Evolutionary conservation across 1,284 basidiomycete genomes (phyloP), one percentile per base, ranked within the genome.

Genomic region (Leccinum subrobustum): DNA sequence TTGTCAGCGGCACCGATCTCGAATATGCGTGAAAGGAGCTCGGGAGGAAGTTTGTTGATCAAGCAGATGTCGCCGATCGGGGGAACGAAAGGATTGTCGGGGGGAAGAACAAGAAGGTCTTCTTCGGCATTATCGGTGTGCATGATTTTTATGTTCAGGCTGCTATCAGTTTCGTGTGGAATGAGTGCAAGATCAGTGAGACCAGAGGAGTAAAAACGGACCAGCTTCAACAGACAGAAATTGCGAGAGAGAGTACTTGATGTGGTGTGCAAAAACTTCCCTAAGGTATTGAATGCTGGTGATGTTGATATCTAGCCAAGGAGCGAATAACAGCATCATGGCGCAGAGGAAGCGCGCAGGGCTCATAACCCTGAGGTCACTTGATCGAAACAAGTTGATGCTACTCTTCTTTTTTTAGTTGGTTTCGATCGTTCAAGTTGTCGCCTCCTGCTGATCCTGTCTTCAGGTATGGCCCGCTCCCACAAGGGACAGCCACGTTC

Each of bases 291-390:
- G 42, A 0, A 18, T 12, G n/a, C 16, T n/a, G 9, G 12, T 6
- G 20, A 20, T 39, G n/a, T 25, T 6, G 23, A 18, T 6, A 5
- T 16, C 7, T 14, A 11, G n/a, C 25, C 7, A 16, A 14, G 7
- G 1, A n/a, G 7, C 14, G 3, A 25, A n/a, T 1, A 31, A 50
- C 60, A 75, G 73, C 73, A 75, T 65, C 73, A 74, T 75, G 73
- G 73, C 74, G 73, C 73, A 75, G 74, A 67, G 73, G 73, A 70
- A 75, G 74, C 73, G 73, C 73, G 73, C 73, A 64, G 74, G 73
- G 73, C 73, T 71, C 73, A 74, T 74, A 74, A 75, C 74, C 73
- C 73, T 64, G 75, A 75, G 71, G 74, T 76, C 73, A 70, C 72
- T 72, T 56, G 75, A 74, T 75, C 75, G 73, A 76, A 75, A 76